Conservation (phyloP, 345 rosid species). For the Aethionema arabicum region DNA sequence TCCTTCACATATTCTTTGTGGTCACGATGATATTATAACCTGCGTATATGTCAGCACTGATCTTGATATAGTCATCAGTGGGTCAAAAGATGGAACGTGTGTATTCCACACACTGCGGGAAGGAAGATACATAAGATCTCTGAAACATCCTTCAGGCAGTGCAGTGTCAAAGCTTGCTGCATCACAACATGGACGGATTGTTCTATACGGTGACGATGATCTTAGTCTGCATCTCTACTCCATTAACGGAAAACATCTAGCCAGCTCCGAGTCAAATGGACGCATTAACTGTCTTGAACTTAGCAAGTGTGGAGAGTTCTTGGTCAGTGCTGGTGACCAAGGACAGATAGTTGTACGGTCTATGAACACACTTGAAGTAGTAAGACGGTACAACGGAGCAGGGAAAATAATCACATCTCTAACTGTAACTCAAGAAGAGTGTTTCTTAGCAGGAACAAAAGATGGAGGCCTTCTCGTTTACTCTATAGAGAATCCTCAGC, state of each 20-base stretch:
- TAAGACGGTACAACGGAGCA: conserved; percentile 65
- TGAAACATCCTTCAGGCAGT: conserved; percentile 79
- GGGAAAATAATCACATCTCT: conserved; percentile 83
- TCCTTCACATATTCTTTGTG: conserved; percentile 92
- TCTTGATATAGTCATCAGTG: conserved; percentile 94
- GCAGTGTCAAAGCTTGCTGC: conserved; percentile 84
- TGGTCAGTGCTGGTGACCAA: conserved; percentile 96
- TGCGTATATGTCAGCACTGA: conserved; percentile 80
- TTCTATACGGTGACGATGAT: conserved; percentile 84
- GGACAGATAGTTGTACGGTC: conserved; percentile 89
- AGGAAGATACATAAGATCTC: conserved; percentile 88
- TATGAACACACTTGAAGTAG: conserved; percentile 85
- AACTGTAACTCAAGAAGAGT: conserved; percentile 81
- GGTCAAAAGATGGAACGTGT: conserved; percentile 97
- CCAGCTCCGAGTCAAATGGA: conserved; percentile 85
- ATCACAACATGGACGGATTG: conserved; percentile 77
- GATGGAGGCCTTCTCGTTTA: conserved; percentile 92
- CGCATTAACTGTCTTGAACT: conserved; percentile 89
- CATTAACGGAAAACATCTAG: conserved; percentile 90
- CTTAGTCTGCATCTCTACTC: conserved; percentile 86
- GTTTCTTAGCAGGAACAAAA: conserved; percentile 94
- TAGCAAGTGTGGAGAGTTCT: conserved; percentile 80
- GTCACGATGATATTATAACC: conserved; percentile 93
- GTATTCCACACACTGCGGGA: conserved; percentile 83
- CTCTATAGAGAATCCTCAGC: conserved; percentile 82